Base-by-base conservation (phyloP, 177 flowering plant species). In the Vitis hybrid region DNA sequence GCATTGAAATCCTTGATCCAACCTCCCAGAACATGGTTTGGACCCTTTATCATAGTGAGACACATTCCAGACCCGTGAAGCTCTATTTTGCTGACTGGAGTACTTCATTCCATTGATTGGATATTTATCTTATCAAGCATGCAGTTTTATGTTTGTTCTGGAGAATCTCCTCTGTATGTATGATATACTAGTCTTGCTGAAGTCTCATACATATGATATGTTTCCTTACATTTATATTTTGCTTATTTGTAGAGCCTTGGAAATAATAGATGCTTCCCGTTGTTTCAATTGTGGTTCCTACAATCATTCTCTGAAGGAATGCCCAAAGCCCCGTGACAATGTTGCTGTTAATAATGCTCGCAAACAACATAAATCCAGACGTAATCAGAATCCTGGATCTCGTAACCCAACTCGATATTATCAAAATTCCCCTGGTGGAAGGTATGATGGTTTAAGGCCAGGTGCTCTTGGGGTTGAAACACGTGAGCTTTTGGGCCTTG, bases 201-300 rank as follows among this genome's bases (percentile, higher is more conserved):
- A 49, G 15, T 15, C 50, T 3, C 50, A 51, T 62, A 28, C 14
- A 51, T 31, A 52, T 28, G 20, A 10, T 20, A 70, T 60, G 17
- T 18, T 28, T 70, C 31, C 22, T 53, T 70, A 70, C 54, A 33
- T 56, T 33, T 33, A 20, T 63, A 38, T 24, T 20, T 20, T 7
- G 15, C 20, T 59, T 6, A n/a, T 10, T 71, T 77, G 66, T 64
- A 92, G 97, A 68, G 86, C 78, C 14, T 66, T 79, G 84, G 91
- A 85, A 69, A 78, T 84, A 33, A 33, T 78, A 50, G 90, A 88
- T 73, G 86, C 86, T 56, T 76, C 91, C 62, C 95, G 99, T 24
- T 95, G 98, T 77, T 95, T 95, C 82, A 95, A 95, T 73, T 95
- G 99, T 80, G 84, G 90, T 75, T 88, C 98, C 13, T 95, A 94